Conservation (phyloP, 148 eudicot species). For the Amaranthus palmeri region DNA sequence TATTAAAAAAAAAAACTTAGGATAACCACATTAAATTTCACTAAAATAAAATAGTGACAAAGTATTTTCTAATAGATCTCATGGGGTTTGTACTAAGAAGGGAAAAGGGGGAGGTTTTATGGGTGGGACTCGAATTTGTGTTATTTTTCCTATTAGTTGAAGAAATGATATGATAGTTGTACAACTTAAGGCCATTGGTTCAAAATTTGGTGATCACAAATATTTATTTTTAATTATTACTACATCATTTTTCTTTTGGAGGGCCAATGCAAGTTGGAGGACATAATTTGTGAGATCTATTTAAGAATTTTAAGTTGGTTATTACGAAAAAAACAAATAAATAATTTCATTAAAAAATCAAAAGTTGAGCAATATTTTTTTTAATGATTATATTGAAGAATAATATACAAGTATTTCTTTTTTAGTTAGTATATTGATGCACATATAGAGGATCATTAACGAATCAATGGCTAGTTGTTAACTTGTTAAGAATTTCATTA, state of each 20-base stretch:
- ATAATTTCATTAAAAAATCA: too few species aligned
- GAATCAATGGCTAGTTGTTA: too few species aligned
- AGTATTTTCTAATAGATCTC: not conserved
- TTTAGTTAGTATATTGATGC: too few species aligned
- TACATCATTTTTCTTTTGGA: not conserved
- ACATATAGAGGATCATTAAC: too few species aligned
- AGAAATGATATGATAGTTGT: not conserved
- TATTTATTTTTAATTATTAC: not conserved
- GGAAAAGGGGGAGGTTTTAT: slow-evolving; percentile 4
- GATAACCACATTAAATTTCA: too few species aligned
- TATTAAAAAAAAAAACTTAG: too few species aligned
- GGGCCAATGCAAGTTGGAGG: not conserved
- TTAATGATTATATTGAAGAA: too few species aligned
- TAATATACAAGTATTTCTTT: too few species aligned
- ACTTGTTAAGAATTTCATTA: too few species aligned
- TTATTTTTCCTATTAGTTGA: slow-evolving; percentile 2
- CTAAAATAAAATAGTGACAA: not conserved
- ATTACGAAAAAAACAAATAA: not conserved
- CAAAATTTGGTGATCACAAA: slow-evolving; percentile 7
- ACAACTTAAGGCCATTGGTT: slow-evolving; percentile 18
- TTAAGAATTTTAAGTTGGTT: not conserved
- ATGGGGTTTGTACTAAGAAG: not conserved
- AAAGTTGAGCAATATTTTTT: too few species aligned
- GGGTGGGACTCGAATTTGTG: slow-evolving; percentile 19
- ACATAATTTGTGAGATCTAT: not conserved